A percentile compares a stretch with the other conserved stretches of the same genome.
Conservation (phyloP, 2,329 filamentous ascomycete genomes). For the Ophiosphaerella narmari region DNA sequence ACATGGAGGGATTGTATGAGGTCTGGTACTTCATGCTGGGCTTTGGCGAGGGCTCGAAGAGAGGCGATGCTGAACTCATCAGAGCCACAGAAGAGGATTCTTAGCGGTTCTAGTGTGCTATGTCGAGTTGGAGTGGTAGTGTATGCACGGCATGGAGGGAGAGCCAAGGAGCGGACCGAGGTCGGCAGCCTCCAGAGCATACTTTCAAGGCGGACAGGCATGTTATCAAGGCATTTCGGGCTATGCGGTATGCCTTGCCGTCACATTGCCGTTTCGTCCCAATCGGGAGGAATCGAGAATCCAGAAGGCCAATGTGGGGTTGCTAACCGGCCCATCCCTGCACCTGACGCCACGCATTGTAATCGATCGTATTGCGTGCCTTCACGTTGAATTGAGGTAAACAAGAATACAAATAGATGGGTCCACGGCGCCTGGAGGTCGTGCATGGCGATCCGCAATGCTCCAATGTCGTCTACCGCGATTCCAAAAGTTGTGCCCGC, state of each 20-base stretch:
- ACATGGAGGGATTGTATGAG: slow-evolving; percentile 76
- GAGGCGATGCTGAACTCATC: slow-evolving; percentile 86
- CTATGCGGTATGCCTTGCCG: not conserved
- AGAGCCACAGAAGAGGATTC: slow-evolving; percentile 92
- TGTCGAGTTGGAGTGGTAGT: slow-evolving; percentile 2
- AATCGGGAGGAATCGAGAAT: not conserved
- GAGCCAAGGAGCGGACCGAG: slow-evolving; percentile 20
- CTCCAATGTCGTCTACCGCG: slow-evolving; percentile 30
- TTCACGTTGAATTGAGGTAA: not conserved
- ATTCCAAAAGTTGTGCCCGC: slow-evolving; percentile 67
- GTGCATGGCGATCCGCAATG: not conserved
- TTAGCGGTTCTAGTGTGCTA: slow-evolving; percentile 59
- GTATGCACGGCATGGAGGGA: slow-evolving; percentile 10
- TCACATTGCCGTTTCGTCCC: slow-evolving; percentile 4
- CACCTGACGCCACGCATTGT: no score
- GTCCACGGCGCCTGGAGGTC: not conserved
- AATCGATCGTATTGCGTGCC: not conserved
- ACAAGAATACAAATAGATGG: not conserved
- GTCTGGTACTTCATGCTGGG: slow-evolving; percentile 50
- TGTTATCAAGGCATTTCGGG: not conserved
- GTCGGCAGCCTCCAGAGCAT: slow-evolving; percentile 29
- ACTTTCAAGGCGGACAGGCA: not conserved
- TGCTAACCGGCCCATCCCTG: not conserved
- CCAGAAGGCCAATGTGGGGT: not conserved
- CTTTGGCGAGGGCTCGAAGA: slow-evolving; percentile 68